These are phyloP conservation scores for Geotrichum carabidarum DNA, from an alignment of 1,139 yeast genomes.

Conservation along the genomic window DNA sequence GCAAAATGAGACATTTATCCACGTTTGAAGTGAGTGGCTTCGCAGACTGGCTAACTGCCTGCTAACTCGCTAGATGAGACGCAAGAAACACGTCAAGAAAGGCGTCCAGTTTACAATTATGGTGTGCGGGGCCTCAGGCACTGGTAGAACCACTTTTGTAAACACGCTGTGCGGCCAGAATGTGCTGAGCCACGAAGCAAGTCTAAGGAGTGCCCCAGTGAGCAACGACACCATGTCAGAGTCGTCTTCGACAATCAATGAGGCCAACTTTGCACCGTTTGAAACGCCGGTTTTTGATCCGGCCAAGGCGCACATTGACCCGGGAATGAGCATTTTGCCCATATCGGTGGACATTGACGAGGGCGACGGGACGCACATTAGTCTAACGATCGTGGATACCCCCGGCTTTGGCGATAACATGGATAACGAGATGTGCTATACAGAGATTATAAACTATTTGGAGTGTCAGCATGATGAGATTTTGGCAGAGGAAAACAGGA, in stretches of 20 bases:
- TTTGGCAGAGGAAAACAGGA: conserved; percentile 85
- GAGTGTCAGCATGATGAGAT: conserved; percentile 89
- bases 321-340: conserved; percentile 47
- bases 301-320: conserved; percentile 43
- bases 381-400: conserved; percentile 61
- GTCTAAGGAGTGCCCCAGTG: background rate
- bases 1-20: background rate
- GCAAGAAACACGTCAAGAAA: conserved; percentile 72
- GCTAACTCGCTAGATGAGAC: conserved; percentile 37
- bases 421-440: conserved; percentile 61
- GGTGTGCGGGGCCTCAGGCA: conserved; percentile 69
- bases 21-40: background rate
- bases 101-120: conserved; percentile 75
- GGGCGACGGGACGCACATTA: conserved; percentile 32
- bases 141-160: conserved; percentile 75
- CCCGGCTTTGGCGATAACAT: conserved; percentile 78
- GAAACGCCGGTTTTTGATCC: conserved; percentile 35
- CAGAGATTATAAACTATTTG: conserved; percentile 65
- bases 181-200: conserved; percentile 39
- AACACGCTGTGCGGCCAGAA: conserved; percentile 83
- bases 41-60: background rate
- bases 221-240: conserved; percentile 3
- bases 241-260: conserved; percentile 7
- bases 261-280: background rate
- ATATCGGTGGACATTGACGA: conserved; percentile 44